Evolutionary conservation across 805 yeast species (phyloP), one percentile per base, ranked within the genome.

Genomic region (Hanseniaspora meyeri): DNA sequence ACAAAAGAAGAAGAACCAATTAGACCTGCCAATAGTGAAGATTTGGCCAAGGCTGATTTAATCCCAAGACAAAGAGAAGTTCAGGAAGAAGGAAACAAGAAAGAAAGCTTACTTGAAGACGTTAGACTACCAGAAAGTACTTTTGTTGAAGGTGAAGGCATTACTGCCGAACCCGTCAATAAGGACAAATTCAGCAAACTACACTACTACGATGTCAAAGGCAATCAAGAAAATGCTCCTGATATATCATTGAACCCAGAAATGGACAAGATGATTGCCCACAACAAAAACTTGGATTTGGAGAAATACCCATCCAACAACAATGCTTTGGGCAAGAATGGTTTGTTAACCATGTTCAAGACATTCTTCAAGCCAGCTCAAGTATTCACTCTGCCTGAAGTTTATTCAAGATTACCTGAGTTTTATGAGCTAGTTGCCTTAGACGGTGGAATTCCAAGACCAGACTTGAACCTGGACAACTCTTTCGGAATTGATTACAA

Each of bases 361-460:
- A 69, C 72, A 59, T 76, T 79, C 66, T 76, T 78, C 69, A 64
- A 66, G 42, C 84, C 84, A 39, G 69, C 68, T 60, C 62, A 64
- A 40, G 64, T 71, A 17, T 77, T 77, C 62, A 68, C 76, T 20
- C 80, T 79, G 61, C 75, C 73, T 38, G 58, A 64, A 45, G 63
- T 78, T 27, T 75, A 82, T 47, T 55, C 53, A 32, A 67, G 68
- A 51, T 59, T 72, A 49, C 76, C 76, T n/a, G 63, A 59, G 43
- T 61, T 59, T 29, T 68, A 65, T 58, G 72, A 65, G 48, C 51
- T 66, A 43, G 65, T 66, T 6, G 55, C 63, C 8, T 71, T 74
- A 1, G 66, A 64, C 58, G 62, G 64, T 16, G 66, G 66, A 34
- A 68, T 70, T 19, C 59, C 61, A 59, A 17, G 67, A 64, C 46